phyloP scores from a whole-genome alignment of 1,284 basidiomycete species.

The Sporisorium reilianum region DNA sequence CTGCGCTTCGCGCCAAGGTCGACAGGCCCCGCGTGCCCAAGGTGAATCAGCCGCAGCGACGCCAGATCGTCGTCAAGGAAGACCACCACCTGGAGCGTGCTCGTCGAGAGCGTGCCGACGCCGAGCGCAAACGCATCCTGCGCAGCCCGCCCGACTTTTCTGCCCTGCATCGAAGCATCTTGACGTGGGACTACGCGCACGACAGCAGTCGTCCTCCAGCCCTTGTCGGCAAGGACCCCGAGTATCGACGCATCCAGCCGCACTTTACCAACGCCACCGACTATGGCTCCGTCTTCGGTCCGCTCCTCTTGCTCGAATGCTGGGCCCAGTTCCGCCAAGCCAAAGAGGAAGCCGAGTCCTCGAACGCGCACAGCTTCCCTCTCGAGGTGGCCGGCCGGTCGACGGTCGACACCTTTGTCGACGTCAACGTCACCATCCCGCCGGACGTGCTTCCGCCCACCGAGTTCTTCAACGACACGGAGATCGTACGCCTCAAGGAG shows the following conservation, averaged over 20 bases:
- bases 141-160: constrained; percentile 86
- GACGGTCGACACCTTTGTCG: constrained; percentile 54
- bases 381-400: constrained; percentile 52
- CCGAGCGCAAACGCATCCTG: constrained; percentile 72
- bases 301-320: constrained; percentile 88
- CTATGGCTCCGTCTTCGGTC: constrained; percentile 83
- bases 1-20: constrained; percentile 72
- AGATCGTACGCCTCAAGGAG: constrained; percentile 82
- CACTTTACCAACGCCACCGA: constrained; percentile 77
- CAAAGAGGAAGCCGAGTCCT: constrained; percentile 75
- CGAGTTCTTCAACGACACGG: constrained; percentile 45
- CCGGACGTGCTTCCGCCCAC: constrained; percentile 34
- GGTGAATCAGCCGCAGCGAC: constrained; percentile 72
- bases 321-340: constrained; percentile 89
- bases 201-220: constrained; percentile 73
- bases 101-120: constrained; percentile 48
- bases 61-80: constrained; percentile 80
- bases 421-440: constrained; percentile 50
- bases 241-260: constrained; percentile 71
- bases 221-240: constrained; percentile 71
- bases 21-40: constrained; percentile 66
- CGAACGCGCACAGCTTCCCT: constrained; percentile 49
- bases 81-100: constrained; percentile 64
- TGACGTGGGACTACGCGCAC: constrained; percentile 88
- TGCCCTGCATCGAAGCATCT: constrained; percentile 81